Base-by-base conservation (phyloP, 345 rosid genomes). In the Stellera chamaejasme region DNA sequence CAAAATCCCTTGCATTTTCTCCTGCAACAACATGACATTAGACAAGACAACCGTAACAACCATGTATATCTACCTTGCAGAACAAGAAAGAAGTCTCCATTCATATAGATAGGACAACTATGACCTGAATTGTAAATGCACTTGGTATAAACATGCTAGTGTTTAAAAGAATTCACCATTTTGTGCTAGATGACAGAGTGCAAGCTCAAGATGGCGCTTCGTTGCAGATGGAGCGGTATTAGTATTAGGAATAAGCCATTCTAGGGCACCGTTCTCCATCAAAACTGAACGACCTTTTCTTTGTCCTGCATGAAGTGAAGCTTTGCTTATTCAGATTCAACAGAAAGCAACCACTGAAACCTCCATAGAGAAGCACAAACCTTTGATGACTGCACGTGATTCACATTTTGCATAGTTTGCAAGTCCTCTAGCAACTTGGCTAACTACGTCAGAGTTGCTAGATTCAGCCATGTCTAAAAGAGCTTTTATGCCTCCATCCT, bases 371-470 rank as follows among this genome's bases (percentile, higher is more conserved):
- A 54, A 10, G 16, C 43, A 50, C 66, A 50, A 42, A 90, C 98
- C 98, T 83, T 88, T 83, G 72, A 82, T 53, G 26, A 78, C 67
- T 50, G 73, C 90, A 28, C 98, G 87, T 57, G 95, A 82, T 78
- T 92, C 98, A 53, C 98, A 88, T 76, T 92, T 92, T 43, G 96
- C 96, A 58, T 85, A 92, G 74, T 92, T 92, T 41, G 98, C 96
- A 64, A 92, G 72, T 44, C 95, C 98, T 74, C 98, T 80, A 25
- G 98, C 98, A 58, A 92, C 90, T 72, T 92, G 98, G 10, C 92
- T 88, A 28, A 82, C 58, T 63, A 88, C 92, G 63, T 88, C 95
- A 57, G n/a, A 64, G 51, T 70, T 82, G 46, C 84, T 81, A 1
- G 78, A 78, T 49, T 72, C 73, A 16, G 74, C 79, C 87, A 84